Evolutionary conservation across 768 basidiomycete species (phyloP).

Genomic region (Tricholoma matsutake): DNA sequence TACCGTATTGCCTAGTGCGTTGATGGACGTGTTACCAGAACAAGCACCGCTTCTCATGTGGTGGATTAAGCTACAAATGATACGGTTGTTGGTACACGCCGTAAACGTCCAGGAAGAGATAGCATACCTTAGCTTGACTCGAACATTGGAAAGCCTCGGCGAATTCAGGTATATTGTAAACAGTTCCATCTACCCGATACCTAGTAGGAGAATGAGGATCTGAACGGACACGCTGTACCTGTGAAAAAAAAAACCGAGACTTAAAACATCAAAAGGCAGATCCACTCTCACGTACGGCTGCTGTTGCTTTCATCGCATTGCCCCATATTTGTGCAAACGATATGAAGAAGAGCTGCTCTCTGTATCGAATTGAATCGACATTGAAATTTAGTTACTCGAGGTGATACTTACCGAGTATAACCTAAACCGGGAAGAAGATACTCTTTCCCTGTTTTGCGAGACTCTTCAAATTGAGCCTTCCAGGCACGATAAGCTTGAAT

Average conservation of each 20-base stretch:
- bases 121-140: conserved; percentile 63
- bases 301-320: conserved; percentile 71
- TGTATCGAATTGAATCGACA: conserved; percentile 24
- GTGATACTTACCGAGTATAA: conserved; percentile 55
- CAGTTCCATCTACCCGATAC: conserved; percentile 82
- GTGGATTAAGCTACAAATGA: conserved; percentile 70
- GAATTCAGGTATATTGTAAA: conserved; percentile 86
- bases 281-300: conserved; percentile 50
- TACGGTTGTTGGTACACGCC: neutral
- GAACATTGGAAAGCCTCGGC: conserved; percentile 85
- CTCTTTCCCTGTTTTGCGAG: conserved; percentile 56
- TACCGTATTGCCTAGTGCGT: neutral
- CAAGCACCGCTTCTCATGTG: conserved; percentile 69
- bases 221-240: conserved; percentile 78
- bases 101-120: conserved; percentile 1
- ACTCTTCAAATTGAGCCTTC: conserved; percentile 71
- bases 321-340: conserved; percentile 90
- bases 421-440: conserved; percentile 79
- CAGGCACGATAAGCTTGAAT: conserved; percentile 91
- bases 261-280: neutral
- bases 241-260: neutral
- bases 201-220: conserved; percentile 86
- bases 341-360: conserved; percentile 94
- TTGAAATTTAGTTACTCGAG: neutral
- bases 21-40: conserved; percentile 60